Percentiles rank a stretch among this genome's conserved stretches.
These are phyloP conservation scores for Heimioporus sp. DNA, from an alignment of 768 basidiomycete species.

Conservation along the genomic window DNA sequence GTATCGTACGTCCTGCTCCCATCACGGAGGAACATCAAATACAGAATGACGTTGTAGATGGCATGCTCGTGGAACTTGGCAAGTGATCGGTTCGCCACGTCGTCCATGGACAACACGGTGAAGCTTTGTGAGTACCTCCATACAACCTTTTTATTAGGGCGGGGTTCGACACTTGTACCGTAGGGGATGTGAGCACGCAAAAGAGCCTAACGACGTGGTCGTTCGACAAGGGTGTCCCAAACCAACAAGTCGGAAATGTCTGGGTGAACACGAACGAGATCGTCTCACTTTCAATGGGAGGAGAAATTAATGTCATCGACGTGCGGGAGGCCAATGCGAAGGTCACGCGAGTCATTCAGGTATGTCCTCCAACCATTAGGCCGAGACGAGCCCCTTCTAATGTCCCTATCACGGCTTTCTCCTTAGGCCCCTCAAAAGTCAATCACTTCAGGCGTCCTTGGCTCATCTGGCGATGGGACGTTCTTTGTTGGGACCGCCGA, in stretches of 20 bases:
- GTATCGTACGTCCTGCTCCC: constrained; percentile 52
- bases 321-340: constrained; percentile 55
- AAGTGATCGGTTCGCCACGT: constrained; percentile 71
- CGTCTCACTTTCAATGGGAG: constrained; percentile 80
- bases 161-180: not conserved
- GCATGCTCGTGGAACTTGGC: constrained; percentile 80
- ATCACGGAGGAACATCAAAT: not conserved
- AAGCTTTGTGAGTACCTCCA: constrained; percentile 61
- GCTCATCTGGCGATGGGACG: constrained; percentile 40
- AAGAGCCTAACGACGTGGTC: constrained; percentile 69
- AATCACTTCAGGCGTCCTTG: constrained; percentile 60
- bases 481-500: constrained; percentile 83
- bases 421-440: constrained; percentile 76
- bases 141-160: not conserved
- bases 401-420: not conserved
- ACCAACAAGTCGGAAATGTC: constrained; percentile 89
- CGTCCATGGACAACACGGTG: constrained; percentile 84
- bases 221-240: constrained; percentile 66
- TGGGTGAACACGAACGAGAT: constrained; percentile 74
- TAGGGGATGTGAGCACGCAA: constrained; percentile 80
- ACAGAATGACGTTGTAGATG: constrained; percentile 41
- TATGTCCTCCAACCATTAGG: constrained; percentile 30
- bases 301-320: constrained; percentile 82
- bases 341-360: constrained; percentile 60
- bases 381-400: not conserved